Conservation (phyloP, 371 early-diverging fungal genomes). For the Rhizopus delemar region DNA sequence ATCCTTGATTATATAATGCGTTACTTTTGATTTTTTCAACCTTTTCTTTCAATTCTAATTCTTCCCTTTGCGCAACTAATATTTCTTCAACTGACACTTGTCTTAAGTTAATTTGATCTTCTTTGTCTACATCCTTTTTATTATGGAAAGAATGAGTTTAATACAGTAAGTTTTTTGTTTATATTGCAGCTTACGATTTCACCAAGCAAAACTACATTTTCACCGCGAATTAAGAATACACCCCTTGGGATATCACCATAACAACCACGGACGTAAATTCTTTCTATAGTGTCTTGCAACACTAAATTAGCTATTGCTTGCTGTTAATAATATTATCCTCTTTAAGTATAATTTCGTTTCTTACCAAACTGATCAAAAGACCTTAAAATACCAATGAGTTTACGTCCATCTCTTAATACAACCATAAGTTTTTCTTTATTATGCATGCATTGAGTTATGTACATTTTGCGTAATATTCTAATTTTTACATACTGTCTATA, state of each 20-base stretch:
- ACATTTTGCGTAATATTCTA: background rate
- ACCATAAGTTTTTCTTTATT: slow-evolving; percentile 82
- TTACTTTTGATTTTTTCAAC: slow-evolving; percentile 72
- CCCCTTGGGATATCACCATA: slow-evolving; percentile 93
- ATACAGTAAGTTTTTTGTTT: background rate
- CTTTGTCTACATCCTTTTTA: slow-evolving; percentile 70
- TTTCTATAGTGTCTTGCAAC: slow-evolving; percentile 93
- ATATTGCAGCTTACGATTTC: slow-evolving; percentile 75
- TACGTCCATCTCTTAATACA: slow-evolving; percentile 91
- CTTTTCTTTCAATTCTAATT: slow-evolving; percentile 72
- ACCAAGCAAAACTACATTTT: slow-evolving; percentile 94
- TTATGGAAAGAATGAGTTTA: no score
- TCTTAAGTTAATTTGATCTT: slow-evolving; percentile 71
- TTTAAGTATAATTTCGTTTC: background rate
- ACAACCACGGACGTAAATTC: slow-evolving; percentile 83
- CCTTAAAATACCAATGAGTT: slow-evolving; percentile 88
- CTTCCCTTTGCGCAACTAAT: slow-evolving; percentile 73
- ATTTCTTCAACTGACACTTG: slow-evolving; percentile 83
- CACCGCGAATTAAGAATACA: slow-evolving; percentile 93
- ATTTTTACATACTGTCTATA: slow-evolving; percentile 71
- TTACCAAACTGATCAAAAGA: slow-evolving; percentile 96
- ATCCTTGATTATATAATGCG: slow-evolving; percentile 80
- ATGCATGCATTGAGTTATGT: slow-evolving; percentile 1
- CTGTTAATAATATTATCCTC: background rate
- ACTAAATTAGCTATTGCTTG: slow-evolving; percentile 83